Evolutionary conservation across 495 filamentous ascomycete species (phyloP).

Genomic region (Pyrenula massariospora): DNA sequence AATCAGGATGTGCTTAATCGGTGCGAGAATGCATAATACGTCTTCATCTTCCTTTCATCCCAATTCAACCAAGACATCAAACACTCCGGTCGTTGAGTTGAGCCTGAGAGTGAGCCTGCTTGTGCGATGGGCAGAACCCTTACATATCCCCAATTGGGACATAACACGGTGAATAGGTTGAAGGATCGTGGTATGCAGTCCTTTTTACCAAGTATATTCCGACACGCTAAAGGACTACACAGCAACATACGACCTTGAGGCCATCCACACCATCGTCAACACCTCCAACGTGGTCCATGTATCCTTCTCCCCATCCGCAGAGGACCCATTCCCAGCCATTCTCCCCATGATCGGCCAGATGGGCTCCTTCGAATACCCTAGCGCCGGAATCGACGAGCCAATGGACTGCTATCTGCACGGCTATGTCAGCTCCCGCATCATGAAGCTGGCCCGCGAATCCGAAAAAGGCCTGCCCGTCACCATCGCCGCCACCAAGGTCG

Average conservation of each 20-base stretch:
- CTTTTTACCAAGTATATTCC: not conserved
- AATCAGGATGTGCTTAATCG: no score
- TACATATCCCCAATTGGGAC: constrained; percentile 53
- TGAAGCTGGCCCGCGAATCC: constrained; percentile 49
- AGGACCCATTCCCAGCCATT: constrained; percentile 61
- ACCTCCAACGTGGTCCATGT: constrained; percentile 66
- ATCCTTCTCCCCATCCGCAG: constrained; percentile 54
- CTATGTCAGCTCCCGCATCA: constrained; percentile 70
- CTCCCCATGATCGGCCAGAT: constrained; percentile 86
- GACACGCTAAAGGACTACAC: no score
- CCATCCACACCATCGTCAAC: constrained; percentile 77
- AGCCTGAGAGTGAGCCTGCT: no score
- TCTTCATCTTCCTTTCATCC: no score
- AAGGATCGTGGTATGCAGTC: constrained; percentile 52
- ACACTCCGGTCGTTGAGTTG: no score
- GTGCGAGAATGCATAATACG: no score
- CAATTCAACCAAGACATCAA: no score
- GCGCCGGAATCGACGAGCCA: constrained; percentile 47
- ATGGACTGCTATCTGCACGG: constrained; percentile 82
- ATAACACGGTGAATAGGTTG: constrained; percentile 64
- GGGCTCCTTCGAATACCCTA: constrained; percentile 56
- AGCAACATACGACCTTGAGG: constrained; percentile 64
- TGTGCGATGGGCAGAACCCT: constrained; percentile 36
- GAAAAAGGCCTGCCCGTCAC: constrained; percentile 49
- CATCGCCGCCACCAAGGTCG: constrained; percentile 55